These are phyloP conservation scores for Inga leiocalycina DNA, from an alignment of 306 rosid species.

Conservation along the genomic window DNA sequence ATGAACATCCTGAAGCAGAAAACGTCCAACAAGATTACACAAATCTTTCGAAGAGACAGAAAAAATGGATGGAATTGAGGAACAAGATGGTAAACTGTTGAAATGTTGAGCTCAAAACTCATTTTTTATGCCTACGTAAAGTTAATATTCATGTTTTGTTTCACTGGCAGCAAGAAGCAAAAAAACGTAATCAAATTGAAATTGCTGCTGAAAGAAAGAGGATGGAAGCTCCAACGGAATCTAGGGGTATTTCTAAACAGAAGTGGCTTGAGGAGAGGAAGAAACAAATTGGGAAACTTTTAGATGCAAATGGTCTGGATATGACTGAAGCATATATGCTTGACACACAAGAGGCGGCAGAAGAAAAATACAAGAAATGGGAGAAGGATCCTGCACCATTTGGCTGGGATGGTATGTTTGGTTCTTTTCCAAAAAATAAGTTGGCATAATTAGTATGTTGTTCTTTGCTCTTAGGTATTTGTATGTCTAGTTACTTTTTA, in stretches of 20 bases:
- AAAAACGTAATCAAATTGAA: slow-evolving; percentile 86
- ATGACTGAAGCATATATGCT: slow-evolving; percentile 87
- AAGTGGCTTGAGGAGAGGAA: slow-evolving; percentile 97
- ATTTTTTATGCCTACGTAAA: slow-evolving; percentile 6
- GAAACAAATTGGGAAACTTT: slow-evolving; percentile 87
- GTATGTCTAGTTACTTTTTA: neutral
- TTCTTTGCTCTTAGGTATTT: slow-evolving; percentile 1
- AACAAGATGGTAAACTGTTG: slow-evolving; percentile 70
- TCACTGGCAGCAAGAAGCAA: slow-evolving; percentile 72
- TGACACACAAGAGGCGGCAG: slow-evolving; percentile 91
- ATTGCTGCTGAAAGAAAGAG: slow-evolving; percentile 92
- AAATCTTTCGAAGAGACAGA: slow-evolving; percentile 74
- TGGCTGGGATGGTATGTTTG: slow-evolving; percentile 92
- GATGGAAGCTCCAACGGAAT: slow-evolving; percentile 88
- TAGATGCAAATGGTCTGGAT: slow-evolving; percentile 95
- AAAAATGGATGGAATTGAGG: slow-evolving; percentile 80
- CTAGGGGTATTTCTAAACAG: slow-evolving; percentile 94
- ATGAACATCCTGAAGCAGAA: slow-evolving; percentile 49
- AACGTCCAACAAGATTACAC: slow-evolving; percentile 39
- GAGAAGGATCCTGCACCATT: slow-evolving; percentile 95
- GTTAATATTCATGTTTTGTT: slow-evolving; percentile 15
- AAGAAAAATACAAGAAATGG: slow-evolving; percentile 92
- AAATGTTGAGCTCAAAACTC: neutral
- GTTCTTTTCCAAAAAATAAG: slow-evolving; percentile 13
- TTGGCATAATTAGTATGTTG: slow-evolving; percentile 1